Evolutionary conservation across 768 basidiomycete species (phyloP), one percentile per base, ranked within the genome.

Genomic region (Lanmaoa pseudosensibilis): DNA sequence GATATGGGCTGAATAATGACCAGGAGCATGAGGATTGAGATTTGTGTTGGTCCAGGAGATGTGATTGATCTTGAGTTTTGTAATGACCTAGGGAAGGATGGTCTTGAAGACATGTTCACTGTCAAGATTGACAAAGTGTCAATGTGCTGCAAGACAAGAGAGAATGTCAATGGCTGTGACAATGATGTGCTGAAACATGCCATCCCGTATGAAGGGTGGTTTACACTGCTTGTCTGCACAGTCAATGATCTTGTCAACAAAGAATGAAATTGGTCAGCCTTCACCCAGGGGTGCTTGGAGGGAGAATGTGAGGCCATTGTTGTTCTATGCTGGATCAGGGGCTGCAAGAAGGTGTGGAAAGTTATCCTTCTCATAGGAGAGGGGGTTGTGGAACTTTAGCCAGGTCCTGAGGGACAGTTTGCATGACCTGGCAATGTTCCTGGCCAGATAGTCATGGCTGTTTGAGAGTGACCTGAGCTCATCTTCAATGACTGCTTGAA

Each of bases 201-300:
- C 46, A 2, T 34, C 25, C 5, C 48, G 46, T 0, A 55, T 40
- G 32, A 34, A 55, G 0, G 32, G 54, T 1, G 47, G 34, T 2
- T 46, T n/a, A 0, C 46, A 12, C 0, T 15, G 19, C 5, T 18
- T 33, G 4, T 1, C 0, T 1, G 47, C 19, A 0, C 30, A 10
- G 5, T 30, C 2, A 0, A 54, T 4, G 11, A 54, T 5, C 9
- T 3, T 38, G 25, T 54, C 30, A 1, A 44, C 23, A 5, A 57
- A 57, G 27, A 37, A 57, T 0, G 41, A 49, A 4, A 57, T 13
- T 0, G 41, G 41, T 1, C 18, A 18, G 0, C 56, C 46, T 1
- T 13, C 41, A 0, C 27, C 34, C 0, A n/a, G 9, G 0, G 56
- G 51, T 2, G 40, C 6, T 1, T 8, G 0, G 0, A 56, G 23